Base-by-base conservation (phyloP, 1,284 basidiomycete genomes). In the Sporisorium scitamineum region DNA sequence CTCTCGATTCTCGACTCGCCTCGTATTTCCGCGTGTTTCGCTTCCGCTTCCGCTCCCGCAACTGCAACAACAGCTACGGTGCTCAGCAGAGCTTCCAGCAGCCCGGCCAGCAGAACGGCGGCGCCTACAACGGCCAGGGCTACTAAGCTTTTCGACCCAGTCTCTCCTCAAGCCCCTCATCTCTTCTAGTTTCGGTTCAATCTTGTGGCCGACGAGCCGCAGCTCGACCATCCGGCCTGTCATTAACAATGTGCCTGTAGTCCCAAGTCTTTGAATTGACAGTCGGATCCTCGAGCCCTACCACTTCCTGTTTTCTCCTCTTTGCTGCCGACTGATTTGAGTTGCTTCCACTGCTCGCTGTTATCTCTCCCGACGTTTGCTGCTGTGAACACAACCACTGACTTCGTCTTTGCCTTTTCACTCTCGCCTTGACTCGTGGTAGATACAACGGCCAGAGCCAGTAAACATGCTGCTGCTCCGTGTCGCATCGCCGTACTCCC, bases 371-470 rank as follows among this genome's bases (percentile, higher is more conserved):
- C 37, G 3, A n/a, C 37, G 34, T 22, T 10, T 41, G 13, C 51
- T 44, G 20, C 37, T 50, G 1, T 34, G 54, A 56, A 37, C 44
- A 18, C 8, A 34, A 27, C 31, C 18, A 57, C 54, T 63, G 16
- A 47, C 53, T 45, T 34, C 42, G 16, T n/a, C 48, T 20, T 34
- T 20, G 5, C 18, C 16, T 18, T n/a, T 9, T 5, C 8, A n/a
- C 37, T 5, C n/a, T 27, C 32, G 10, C 5, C 10, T 41, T 39
- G 24, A 27, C 54, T 14, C 47, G 0, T 29, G 6, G n/a, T 55
- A 73, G 70, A 45, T 74, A 74, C 66, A 74, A 74, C 62, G 71
- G 71, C 27, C 71, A 64, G 61, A 69, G 61, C 66, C 71, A 74
- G 71, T 74, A 74, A 65, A 59, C 29, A 52, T 24, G 34, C 18